Percentiles rank a stretch among this genome's conserved stretches.
Evolutionary conservation across 176 grass and related monocot species (phyloP).

Genomic region (Melocanna baccifera): DNA sequence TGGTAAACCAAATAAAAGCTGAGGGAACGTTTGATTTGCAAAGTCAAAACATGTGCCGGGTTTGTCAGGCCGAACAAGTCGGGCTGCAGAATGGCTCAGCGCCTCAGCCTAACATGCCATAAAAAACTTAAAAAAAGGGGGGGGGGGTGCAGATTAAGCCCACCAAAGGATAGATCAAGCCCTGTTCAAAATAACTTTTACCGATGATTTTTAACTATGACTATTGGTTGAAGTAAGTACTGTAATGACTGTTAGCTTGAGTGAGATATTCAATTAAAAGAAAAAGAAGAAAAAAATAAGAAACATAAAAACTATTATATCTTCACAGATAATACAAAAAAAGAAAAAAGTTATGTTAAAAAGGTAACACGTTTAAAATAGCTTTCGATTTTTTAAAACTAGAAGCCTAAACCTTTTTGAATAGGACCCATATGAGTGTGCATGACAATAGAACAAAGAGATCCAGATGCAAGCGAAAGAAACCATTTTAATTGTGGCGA

Average conservation of each 20-base stretch:
- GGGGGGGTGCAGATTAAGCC: not conserved
- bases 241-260: too few species aligned
- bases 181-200: too few species aligned
- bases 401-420: too few species aligned
- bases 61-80: not conserved
- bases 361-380: too few species aligned
- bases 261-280: too few species aligned
- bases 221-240: too few species aligned
- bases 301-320: too few species aligned
- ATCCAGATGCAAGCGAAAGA: not conserved
- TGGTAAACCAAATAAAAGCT: not conserved
- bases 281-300: too few species aligned
- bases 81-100: not conserved
- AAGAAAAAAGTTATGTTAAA: too few species aligned
- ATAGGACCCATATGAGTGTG: too few species aligned
- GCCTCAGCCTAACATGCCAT: not conserved
- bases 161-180: not conserved
- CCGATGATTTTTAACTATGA: too few species aligned
- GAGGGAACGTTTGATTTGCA: not conserved
- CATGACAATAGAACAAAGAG: not conserved
- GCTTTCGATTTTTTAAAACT: fast-evolving
- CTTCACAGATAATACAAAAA: too few species aligned
- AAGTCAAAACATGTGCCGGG: conserved; percentile 22
- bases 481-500: not conserved
- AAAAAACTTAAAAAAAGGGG: not conserved